Base-by-base conservation (phyloP, 352 stramenopile species). In the Phytopythium sindhum region DNA sequence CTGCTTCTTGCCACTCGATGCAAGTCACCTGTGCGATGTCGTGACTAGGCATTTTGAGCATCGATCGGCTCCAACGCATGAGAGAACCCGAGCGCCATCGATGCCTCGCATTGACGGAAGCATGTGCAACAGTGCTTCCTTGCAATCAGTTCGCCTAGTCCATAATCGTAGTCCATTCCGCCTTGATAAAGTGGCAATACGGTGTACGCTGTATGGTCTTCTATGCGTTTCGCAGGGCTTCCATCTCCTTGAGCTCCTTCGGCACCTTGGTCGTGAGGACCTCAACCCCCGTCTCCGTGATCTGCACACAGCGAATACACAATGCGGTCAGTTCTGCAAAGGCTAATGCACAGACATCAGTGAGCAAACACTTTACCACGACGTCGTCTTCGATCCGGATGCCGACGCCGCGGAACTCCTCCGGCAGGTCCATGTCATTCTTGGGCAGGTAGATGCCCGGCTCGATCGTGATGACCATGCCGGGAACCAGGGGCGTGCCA, bases 301-400 rank as follows among this genome's bases (percentile, higher is more conserved):
- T 91, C 86, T 95, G 61, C 11, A 8, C 21, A 58, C 23, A 8
- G 57, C 10, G 64, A 31, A 63, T 17, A 59, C 17, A 63, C 28
- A 35, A 19, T 10, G 33, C 59, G 15, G 8, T 23, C 6, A 52
- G 15, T 33, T 10, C 23, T 14, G 45, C 17, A 63, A 8, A 41
- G 59, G 15, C n/a, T 41, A 7, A 39, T n/a, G 29, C 33, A 2
- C 7, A 35, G 12, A 4, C 47, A 53, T 14, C 24, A 53, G 4
- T 11, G 7, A 62, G 37, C 14, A 61, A 9, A 2, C 33, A 75
- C 83, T 48, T 39, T 75, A 95, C 86, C 57, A 93, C 77, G 61
- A 95, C 78, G 56, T 95, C 86, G 66, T 95, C 86, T 73, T 95
- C 86, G 55, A 95, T 95, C 37, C 86, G 86, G 64, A 95, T 91